These are phyloP conservation scores for Cyberlindnera nakhonratchasimensis DNA, from an alignment of 805 yeast species.

Conservation along the genomic window DNA sequence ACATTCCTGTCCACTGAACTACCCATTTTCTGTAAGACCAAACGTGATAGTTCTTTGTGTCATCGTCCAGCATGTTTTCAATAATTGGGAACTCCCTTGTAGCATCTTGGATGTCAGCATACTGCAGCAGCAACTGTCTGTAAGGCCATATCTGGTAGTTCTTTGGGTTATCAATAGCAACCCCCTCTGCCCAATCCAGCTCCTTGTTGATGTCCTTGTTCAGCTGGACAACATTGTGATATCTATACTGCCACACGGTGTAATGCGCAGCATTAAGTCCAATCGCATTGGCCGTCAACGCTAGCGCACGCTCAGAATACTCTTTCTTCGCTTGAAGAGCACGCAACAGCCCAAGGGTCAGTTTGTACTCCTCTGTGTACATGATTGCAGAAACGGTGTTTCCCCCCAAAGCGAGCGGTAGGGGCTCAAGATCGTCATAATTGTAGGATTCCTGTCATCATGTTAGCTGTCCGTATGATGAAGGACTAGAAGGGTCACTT, in stretches of 20 bases:
- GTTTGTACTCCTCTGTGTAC: constrained; percentile 68
- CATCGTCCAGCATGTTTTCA: constrained; percentile 67
- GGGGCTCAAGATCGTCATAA: constrained; percentile 43
- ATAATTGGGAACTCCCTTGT: constrained; percentile 64
- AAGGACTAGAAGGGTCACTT: background rate
- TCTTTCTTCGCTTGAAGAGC: constrained; percentile 59
- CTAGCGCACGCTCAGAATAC: constrained; percentile 65
- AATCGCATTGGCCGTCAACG: constrained; percentile 61
- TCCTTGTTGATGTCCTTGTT: constrained; percentile 44
- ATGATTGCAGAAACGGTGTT: constrained; percentile 58
- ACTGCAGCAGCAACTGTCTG: constrained; percentile 60
- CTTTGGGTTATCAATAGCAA: constrained; percentile 76
- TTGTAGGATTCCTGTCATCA: constrained; percentile 25
- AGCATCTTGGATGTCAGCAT: constrained; percentile 34
- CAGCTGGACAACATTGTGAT: constrained; percentile 43
- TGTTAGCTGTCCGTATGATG: background rate
- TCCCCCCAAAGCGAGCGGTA: constrained; percentile 39
- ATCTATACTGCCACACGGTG: constrained; percentile 80
- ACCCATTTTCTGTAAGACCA: constrained; percentile 94
- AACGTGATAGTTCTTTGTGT: constrained; percentile 90
- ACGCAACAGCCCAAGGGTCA: constrained; percentile 57
- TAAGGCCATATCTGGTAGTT: constrained; percentile 98
- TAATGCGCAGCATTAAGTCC: constrained; percentile 82
- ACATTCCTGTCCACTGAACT: constrained; percentile 51
- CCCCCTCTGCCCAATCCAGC: constrained; percentile 72